A percentile compares a stretch with the other conserved stretches of the same genome.
Evolutionary conservation across 1,139 yeast species (phyloP).

Genomic region (Wickerhamomyces sp.): DNA sequence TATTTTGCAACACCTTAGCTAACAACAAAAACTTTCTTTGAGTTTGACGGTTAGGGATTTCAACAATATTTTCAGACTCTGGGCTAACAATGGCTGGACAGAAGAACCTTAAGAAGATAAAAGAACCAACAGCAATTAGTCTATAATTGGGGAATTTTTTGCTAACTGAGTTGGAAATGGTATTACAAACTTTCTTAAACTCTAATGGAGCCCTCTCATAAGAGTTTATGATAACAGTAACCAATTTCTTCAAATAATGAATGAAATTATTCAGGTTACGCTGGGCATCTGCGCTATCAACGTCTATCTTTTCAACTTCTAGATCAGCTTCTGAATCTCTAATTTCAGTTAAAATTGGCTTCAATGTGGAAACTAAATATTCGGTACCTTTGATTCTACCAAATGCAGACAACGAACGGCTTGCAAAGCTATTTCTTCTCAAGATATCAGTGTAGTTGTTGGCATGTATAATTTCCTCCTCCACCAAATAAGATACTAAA

Average conservation of each 20-base stretch:
- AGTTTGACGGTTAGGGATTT: slow-evolving; percentile 38
- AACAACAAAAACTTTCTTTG: slow-evolving; percentile 75
- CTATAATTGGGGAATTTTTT: slow-evolving; percentile 61
- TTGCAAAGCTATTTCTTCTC: slow-evolving; percentile 78
- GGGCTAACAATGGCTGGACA: slow-evolving; percentile 95
- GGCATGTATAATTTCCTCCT: slow-evolving; percentile 58
- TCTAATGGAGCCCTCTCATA: slow-evolving; percentile 62
- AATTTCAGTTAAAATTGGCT: slow-evolving; percentile 52
- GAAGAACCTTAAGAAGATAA: slow-evolving; percentile 75
- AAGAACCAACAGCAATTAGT: slow-evolving; percentile 78
- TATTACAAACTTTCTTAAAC: slow-evolving; percentile 68
- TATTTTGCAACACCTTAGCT: slow-evolving; percentile 81
- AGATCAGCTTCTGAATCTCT: slow-evolving; percentile 47
- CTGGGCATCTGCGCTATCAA: slow-evolving; percentile 35
- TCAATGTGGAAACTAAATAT: slow-evolving; percentile 50
- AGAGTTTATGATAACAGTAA: slow-evolving; percentile 59
- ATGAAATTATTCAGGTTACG: slow-evolving; percentile 50
- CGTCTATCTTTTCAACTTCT: slow-evolving; percentile 58
- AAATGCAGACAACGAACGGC: slow-evolving; percentile 67
- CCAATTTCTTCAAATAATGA: slow-evolving; percentile 51
- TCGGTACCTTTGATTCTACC: slow-evolving; percentile 62
- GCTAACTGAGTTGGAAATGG: slow-evolving; percentile 60
- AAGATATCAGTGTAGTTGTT: slow-evolving; percentile 66
- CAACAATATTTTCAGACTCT: slow-evolving; percentile 54
- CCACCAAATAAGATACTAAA: slow-evolving; percentile 52